These are phyloP conservation scores for Phylloporus sp. DNA, from an alignment of 768 basidiomycete genomes.

Conservation along the genomic window DNA sequence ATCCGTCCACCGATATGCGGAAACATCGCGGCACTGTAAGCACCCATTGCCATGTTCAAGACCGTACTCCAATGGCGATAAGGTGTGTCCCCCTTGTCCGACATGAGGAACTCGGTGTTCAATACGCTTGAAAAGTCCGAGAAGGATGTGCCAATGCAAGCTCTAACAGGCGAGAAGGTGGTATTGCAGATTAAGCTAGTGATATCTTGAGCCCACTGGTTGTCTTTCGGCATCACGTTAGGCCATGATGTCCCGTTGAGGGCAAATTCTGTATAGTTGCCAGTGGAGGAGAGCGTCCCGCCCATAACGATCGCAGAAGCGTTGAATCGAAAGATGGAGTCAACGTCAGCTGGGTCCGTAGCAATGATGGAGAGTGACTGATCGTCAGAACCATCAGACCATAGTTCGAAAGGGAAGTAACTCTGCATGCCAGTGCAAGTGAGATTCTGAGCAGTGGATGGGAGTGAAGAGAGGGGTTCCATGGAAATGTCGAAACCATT, in stretches of 20 bases:
- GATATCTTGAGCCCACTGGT: conserved; percentile 18
- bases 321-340: conserved; percentile 1
- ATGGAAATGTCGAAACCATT: conserved; percentile 15
- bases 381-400: conserved; percentile 2
- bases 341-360: neutral
- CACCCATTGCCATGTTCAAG: conserved; percentile 5
- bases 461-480: conserved; percentile 11
- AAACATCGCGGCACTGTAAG: conserved; percentile 6
- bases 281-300: conserved; percentile 6
- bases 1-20: fast-evolving
- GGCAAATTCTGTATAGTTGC: conserved; percentile 8
- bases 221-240: conserved; percentile 4
- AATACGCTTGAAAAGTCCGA: conserved; percentile 2
- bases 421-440: neutral
- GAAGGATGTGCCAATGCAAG: conserved; percentile 1
- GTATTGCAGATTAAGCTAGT: conserved; percentile 11
- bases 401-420: neutral
- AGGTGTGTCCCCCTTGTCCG: neutral
- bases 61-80: conserved; percentile 5
- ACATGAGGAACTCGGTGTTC: neutral
- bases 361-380: conserved; percentile 9
- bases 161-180: neutral
- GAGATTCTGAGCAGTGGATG: conserved; percentile 9
- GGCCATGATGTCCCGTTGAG: conserved; percentile 14
- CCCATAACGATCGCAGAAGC: conserved; percentile 8